These are phyloP conservation scores for Globisporangium viniferum DNA, from an alignment of 352 stramenopile genomes.

Conservation along the genomic window DNA sequence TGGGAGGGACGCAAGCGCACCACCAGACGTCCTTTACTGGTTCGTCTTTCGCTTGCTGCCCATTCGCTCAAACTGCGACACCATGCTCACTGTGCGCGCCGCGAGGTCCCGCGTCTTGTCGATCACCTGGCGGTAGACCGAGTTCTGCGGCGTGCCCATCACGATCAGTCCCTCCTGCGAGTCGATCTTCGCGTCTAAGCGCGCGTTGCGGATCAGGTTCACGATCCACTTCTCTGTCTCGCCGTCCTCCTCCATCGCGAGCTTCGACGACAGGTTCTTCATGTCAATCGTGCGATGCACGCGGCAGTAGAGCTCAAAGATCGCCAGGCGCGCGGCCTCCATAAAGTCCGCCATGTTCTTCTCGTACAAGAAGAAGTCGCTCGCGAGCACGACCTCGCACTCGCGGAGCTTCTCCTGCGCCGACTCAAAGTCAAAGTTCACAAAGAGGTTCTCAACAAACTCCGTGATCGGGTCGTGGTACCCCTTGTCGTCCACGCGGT, in stretches of 20 bases:
- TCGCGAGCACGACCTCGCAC: constrained; percentile 93
- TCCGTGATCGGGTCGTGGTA: constrained; percentile 86
- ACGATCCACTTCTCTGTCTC: constrained; percentile 99
- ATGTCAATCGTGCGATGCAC: constrained; percentile 99
- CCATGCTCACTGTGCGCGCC: constrained; percentile 88
- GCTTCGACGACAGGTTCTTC: constrained; percentile 93
- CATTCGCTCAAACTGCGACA: constrained; percentile 83
- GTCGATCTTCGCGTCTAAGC: constrained; percentile 98
- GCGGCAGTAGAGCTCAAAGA: constrained; percentile 99
- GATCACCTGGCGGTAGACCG: constrained; percentile 96
- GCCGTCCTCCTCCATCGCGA: constrained; percentile 95
- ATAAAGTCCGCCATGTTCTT: constrained; percentile 98
- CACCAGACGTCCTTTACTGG: constrained; percentile 37
- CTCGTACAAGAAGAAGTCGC: constrained; percentile 97
- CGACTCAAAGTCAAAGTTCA: constrained; percentile 99
- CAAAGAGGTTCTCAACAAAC: constrained; percentile 97
- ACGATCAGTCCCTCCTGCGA: constrained; percentile 96
- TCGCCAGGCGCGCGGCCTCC: constrained; percentile 96
- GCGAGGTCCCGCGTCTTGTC: constrained; percentile 96
- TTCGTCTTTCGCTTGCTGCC: constrained; percentile 77
- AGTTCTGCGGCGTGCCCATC: constrained; percentile 93
- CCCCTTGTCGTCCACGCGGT: constrained; percentile 87
- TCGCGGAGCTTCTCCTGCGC: constrained; percentile 92
- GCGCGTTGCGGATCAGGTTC: constrained; percentile 97
- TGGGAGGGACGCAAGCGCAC: background rate